Base-by-base conservation (phyloP, 805 yeast species). In the Schwanniomyces sp. region DNA sequence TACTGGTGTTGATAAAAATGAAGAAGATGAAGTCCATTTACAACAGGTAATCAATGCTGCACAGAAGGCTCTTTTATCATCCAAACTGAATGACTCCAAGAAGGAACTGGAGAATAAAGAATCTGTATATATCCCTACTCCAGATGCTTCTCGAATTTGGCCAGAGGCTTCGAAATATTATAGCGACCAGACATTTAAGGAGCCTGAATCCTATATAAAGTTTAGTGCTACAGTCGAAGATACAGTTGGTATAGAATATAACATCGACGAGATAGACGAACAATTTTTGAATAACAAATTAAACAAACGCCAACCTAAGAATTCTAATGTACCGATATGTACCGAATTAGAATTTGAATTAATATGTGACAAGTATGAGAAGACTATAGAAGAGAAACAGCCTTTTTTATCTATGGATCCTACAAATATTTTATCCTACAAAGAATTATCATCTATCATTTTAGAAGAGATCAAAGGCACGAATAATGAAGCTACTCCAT, bases 1-100 rank as follows among this genome's bases (percentile, higher is more conserved):
- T 59, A 92, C 98, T 6, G 99, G 99, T 69, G 99, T 94, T 37
- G 99, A 94, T 61, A 94, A 94, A 64, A 90, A 88, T 56, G 99
- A 94, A 67, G 99, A 94, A 67, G 96, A 90, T 57, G 99, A 94
- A 66, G 94, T 88, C 37, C 99, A 94, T 79, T 76, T 94, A 52
- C 96, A 92, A 64, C 89, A 86, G 52, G 97, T 91, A 43, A 85
- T 94, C 54, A 84, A 84, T 66, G 92, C 92, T 11, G 82, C 90
- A 1, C 85, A 83, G 44, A 81, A 82, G 27, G 84, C 85, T 2
- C 78, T 88, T 16, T 51, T 70, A 30, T 68, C 71, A 16, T 61
- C 74, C 4, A 55, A 59, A 44, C 34, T 53, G 52, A 70, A 81
- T 48, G 58, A 63, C 3, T 55, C 70, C 76, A 76, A 44, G 70